Evolutionary conservation across 192 early-diverging fungal species (phyloP).

Genomic region (Coemansia sp.): DNA sequence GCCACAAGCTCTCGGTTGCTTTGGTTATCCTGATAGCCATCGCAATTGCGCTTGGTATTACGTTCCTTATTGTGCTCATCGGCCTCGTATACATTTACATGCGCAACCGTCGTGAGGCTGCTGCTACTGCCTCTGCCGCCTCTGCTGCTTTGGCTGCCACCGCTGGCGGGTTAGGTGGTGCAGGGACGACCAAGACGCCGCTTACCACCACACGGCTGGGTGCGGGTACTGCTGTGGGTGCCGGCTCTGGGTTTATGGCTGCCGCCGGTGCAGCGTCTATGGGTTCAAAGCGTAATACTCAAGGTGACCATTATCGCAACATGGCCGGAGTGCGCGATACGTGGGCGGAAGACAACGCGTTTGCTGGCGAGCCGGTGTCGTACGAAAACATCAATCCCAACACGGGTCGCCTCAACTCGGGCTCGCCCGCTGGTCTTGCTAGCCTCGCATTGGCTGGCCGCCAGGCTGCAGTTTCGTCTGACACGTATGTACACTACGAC

Average conservation of each 20-base stretch:
- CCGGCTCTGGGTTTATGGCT: slow-evolving; percentile 20
- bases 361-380: slow-evolving; percentile 43
- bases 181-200: slow-evolving; percentile 29
- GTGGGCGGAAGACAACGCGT: slow-evolving; percentile 24
- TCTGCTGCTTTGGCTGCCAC: slow-evolving; percentile 49
- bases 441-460: slow-evolving; percentile 36
- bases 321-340: slow-evolving; percentile 22
- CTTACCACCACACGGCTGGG: slow-evolving; percentile 15
- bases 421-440: slow-evolving; percentile 27
- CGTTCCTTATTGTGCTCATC: slow-evolving; percentile 60
- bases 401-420: slow-evolving; percentile 40
- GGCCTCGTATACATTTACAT: slow-evolving; percentile 58
- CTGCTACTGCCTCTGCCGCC: slow-evolving; percentile 48
- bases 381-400: slow-evolving; percentile 45
- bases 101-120: slow-evolving; percentile 53
- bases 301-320: slow-evolving; percentile 12
- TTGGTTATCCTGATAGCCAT: slow-evolving; percentile 69
- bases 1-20: slow-evolving; percentile 51
- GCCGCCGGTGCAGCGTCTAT: slow-evolving; percentile 19
- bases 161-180: slow-evolving; percentile 11
- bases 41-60: slow-evolving; percentile 63
- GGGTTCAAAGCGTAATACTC: slow-evolving; percentile 12
- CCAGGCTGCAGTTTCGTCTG: slow-evolving; percentile 42
- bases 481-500: slow-evolving; percentile 43
- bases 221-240: not conserved